Evolutionary conservation across 345 rosid genomes (phyloP).

Genomic region (Boechera divaricarpa): DNA sequence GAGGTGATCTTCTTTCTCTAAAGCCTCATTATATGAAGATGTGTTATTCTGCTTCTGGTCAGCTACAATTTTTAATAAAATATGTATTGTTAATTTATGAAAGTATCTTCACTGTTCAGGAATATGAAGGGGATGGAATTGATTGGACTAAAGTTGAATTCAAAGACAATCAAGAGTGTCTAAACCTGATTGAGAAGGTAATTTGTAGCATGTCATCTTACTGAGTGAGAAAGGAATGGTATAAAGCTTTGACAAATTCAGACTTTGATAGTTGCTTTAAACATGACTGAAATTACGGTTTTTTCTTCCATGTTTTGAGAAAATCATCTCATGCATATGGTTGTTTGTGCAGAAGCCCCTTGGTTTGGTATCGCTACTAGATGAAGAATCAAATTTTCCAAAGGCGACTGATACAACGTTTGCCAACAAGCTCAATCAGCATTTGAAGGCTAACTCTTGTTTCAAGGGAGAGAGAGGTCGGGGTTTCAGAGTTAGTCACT

Average conservation of each 20-base stretch:
- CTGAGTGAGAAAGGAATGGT: constrained; percentile 1
- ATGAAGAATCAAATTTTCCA: constrained; percentile 87
- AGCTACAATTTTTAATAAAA: neutral
- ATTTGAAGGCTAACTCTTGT: constrained; percentile 64
- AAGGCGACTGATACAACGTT: constrained; percentile 82
- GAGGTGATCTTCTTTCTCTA: constrained; percentile 59
- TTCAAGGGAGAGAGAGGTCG: constrained; percentile 80
- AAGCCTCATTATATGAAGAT: neutral
- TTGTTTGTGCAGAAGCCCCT: constrained; percentile 72
- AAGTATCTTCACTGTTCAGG: constrained; percentile 51
- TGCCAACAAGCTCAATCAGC: constrained; percentile 84
- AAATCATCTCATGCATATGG: constrained; percentile 10
- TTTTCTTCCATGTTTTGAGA: neutral
- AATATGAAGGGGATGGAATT: constrained; percentile 82
- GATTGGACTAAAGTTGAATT: constrained; percentile 89
- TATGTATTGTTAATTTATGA: constrained; percentile 2
- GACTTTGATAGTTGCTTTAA: neutral
- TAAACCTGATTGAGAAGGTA: constrained; percentile 92
- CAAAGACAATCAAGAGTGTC: constrained; percentile 86
- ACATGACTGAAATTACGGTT: neutral
- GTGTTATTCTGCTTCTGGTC: neutral
- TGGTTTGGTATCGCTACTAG: constrained; percentile 81
- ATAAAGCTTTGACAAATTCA: neutral
- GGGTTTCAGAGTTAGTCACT: constrained; percentile 73
- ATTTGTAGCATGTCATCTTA: neutral